Percentiles rank a stretch among this genome's conserved stretches.
These are phyloP conservation scores for Entomortierella beljakovae DNA, from an alignment of 192 early-diverging fungal genomes.

Conservation along the genomic window DNA sequence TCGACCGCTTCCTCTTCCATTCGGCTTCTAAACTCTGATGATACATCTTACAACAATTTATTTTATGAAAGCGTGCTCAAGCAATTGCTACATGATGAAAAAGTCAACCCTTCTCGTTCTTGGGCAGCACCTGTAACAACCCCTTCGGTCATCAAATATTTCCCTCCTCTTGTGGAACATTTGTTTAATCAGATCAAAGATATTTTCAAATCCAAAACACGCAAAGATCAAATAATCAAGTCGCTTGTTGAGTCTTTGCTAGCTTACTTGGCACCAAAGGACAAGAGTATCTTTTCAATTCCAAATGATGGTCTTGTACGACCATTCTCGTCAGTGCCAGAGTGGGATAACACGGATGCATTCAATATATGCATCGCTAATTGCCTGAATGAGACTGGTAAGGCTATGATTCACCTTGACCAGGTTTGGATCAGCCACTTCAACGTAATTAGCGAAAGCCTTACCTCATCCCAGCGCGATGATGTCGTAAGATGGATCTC, in stretches of 20 bases:
- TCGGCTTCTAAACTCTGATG: slow-evolving; percentile 1
- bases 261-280: slow-evolving; percentile 8
- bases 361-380: slow-evolving; percentile 15
- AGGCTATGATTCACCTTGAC: slow-evolving; percentile 12
- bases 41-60: neutral
- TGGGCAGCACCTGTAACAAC: neutral
- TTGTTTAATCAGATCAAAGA: slow-evolving; percentile 25
- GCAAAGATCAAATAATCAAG: slow-evolving; percentile 1
- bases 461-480: slow-evolving; percentile 24
- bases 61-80: slow-evolving; percentile 19
- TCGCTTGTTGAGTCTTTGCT: slow-evolving; percentile 14
- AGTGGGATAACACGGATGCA: slow-evolving; percentile 31
- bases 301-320: slow-evolving; percentile 11
- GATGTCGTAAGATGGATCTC: slow-evolving; percentile 15
- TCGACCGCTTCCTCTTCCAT: neutral
- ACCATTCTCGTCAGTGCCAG: slow-evolving; percentile 27
- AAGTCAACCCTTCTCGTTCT: neutral
- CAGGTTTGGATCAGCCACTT: slow-evolving; percentile 27
- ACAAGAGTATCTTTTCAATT: slow-evolving; percentile 29
- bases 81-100: neutral
- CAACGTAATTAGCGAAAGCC: neutral
- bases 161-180: slow-evolving; percentile 35
- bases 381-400: slow-evolving; percentile 11
- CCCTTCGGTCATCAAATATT: neutral
- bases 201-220: slow-evolving; percentile 17